Evolutionary conservation across 2,329 filamentous ascomycete genomes (phyloP).

Genomic region (Xylaria sp.): DNA sequence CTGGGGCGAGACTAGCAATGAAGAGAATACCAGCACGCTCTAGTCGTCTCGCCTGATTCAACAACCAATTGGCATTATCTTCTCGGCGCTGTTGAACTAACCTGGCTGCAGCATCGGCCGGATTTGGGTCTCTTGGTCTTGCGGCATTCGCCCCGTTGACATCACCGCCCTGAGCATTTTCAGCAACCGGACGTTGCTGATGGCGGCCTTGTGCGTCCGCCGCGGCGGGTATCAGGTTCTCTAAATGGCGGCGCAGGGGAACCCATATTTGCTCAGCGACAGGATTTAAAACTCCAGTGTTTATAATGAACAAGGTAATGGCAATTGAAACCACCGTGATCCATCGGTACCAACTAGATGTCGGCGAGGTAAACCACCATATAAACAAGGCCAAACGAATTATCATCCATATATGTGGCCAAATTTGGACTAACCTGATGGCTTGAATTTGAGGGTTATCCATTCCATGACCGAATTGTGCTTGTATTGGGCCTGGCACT

Average conservation of each 20-base stretch:
- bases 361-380: conserved; percentile 71
- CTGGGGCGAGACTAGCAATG: conserved; percentile 72
- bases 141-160: conserved; percentile 44
- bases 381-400: conserved; percentile 68
- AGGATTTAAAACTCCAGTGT: conserved; percentile 68
- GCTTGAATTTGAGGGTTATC: conserved; percentile 50
- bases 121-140: conserved; percentile 50
- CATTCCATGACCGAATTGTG: conserved; percentile 45
- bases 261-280: conserved; percentile 65
- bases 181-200: conserved; percentile 40
- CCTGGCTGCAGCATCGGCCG: conserved; percentile 63
- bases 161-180: conserved; percentile 46
- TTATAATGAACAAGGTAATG: conserved; percentile 65
- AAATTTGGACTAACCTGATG: conserved; percentile 56
- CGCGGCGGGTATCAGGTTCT: conserved; percentile 67
- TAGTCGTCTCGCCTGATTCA: conserved; percentile 61
- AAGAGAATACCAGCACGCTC: conserved; percentile 72
- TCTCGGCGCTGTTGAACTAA: conserved; percentile 60
- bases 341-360: conserved; percentile 69
- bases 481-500: conserved; percentile 45
- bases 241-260: conserved; percentile 67
- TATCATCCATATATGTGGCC: conserved; percentile 71
- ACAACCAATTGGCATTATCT: conserved; percentile 60
- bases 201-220: conserved; percentile 46
- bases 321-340: conserved; percentile 65